A percentile compares a stretch with the other conserved stretches of the same genome.
These are phyloP conservation scores for Artemisia annua DNA, from an alignment of 129 eudicot species.

Conservation along the genomic window DNA sequence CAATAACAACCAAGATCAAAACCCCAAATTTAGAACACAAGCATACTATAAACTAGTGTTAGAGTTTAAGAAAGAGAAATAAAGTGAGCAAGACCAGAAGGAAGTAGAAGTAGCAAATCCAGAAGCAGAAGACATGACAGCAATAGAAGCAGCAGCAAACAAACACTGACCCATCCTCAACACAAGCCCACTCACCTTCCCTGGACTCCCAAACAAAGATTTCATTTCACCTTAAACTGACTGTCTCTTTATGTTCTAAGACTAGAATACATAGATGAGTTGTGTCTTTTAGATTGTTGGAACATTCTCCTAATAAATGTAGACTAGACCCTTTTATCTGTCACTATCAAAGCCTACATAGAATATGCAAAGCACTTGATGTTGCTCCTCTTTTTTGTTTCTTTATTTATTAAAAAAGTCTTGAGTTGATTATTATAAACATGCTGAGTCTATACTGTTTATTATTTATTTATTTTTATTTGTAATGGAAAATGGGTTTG, in stretches of 20 bases:
- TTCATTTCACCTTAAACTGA: constrained; percentile 37
- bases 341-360: constrained; percentile 3
- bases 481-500: too few relatives aligned
- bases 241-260: neutral
- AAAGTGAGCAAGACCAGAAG: constrained; percentile 44
- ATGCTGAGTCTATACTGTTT: neutral
- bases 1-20: neutral
- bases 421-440: neutral
- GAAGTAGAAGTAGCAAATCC: constrained; percentile 69
- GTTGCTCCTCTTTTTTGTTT: neutral
- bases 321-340: constrained; percentile 13
- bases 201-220: constrained; percentile 64
- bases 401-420: neutral
- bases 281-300: constrained; percentile 7
- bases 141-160: constrained; percentile 67
- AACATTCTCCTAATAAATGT: constrained; percentile 10
- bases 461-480: too few relatives aligned
- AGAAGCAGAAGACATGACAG: constrained; percentile 66
- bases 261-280: neutral
- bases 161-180: constrained; percentile 61
- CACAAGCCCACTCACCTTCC: constrained; percentile 52
- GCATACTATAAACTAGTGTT: neutral
- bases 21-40: neutral
- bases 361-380: constrained; percentile 24
- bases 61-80: neutral